Evolutionary conservation across 768 basidiomycete species (phyloP), one percentile per base, ranked within the genome.

Genomic region (Rubroboletus pulcherrimus): DNA sequence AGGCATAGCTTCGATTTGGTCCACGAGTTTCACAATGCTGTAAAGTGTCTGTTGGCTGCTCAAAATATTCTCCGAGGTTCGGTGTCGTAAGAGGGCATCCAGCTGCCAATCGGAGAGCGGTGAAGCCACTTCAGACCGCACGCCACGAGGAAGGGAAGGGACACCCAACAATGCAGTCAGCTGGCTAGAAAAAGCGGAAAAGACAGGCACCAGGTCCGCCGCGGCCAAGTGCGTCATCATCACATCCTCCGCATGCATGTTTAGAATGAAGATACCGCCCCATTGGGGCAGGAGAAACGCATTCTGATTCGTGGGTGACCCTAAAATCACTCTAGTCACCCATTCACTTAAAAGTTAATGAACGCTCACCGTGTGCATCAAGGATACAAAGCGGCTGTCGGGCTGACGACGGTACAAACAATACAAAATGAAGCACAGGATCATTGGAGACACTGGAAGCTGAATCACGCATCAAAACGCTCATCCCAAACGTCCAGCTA

Each of bases 251-350:
- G 51, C 19, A 35, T 75, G 72, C 34, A 82, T 81, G 67, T 94
- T 93, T 62, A 83, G 74, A 55, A 98, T 79, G 53, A 88, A 80
- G 50, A 98, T 87, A 24, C 93, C 86, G 34, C 96, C 96, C 87
- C 91, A 95, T 70, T 98, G 96, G 0, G 96, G 95, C 0, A 95
- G 77, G 19, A 96, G 79, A 75, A 98, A 98, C 8, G 93, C 83
- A 47, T 76, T 78, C 7, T 84, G 83, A 4, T 71, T 64, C 19
- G 79, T 78, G 0, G 74, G 69, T 7, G 62, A 68, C 21, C 79
- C 89, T 87, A 65, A 21, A 51, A 49, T 12, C 19, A 42, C 19
- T 56, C 54, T 26, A 61, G 64, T 46, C 38, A 61, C 19, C 38
- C 17, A 2, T 40, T 54, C 60, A 58, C 48, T 35, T 21, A 26